A percentile compares a stretch with the other conserved stretches of the same genome.
phyloP scores from a whole-genome alignment of 1,284 basidiomycete species.

The Boletus subluridellus region DNA sequence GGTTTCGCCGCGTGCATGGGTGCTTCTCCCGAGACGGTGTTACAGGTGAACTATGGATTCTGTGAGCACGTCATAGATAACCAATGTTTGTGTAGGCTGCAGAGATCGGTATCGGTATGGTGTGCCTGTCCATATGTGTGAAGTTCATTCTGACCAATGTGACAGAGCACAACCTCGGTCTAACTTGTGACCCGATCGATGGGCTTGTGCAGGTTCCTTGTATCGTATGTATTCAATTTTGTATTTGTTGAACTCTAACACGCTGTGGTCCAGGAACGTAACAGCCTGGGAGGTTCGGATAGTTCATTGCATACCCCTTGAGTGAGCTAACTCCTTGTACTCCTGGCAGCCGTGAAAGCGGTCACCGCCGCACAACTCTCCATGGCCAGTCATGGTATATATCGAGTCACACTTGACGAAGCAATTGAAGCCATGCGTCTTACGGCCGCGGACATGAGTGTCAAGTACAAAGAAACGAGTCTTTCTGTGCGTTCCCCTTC shows the following conservation, averaged over 20 bases:
- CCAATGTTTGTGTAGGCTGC: conserved; percentile 62
- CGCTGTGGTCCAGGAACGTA: conserved; percentile 58
- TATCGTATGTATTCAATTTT: conserved; percentile 57
- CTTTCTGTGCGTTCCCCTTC: conserved; percentile 60
- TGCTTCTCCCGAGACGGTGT: conserved; percentile 75
- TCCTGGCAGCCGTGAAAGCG: conserved; percentile 71
- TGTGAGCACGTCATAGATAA: neutral
- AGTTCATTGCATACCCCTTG: neutral
- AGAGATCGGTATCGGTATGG: conserved; percentile 86
- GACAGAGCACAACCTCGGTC: conserved; percentile 78
- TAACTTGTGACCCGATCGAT: conserved; percentile 92
- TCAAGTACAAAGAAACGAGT: conserved; percentile 91
- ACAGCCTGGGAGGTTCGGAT: conserved; percentile 73
- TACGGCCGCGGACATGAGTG: conserved; percentile 85
- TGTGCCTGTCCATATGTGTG: neutral
- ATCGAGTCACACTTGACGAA: conserved; percentile 88
- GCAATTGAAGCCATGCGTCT: conserved; percentile 95
- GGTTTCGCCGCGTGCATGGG: conserved; percentile 94
- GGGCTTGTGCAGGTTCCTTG: conserved; percentile 93
- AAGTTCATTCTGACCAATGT: conserved; percentile 15
- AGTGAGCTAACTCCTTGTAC: conserved; percentile 9
- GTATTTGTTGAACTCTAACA: conserved; percentile 3
- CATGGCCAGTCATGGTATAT: conserved; percentile 84
- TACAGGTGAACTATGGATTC: conserved; percentile 48
- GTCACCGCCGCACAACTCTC: conserved; percentile 92